Conservation (phyloP, 2,329 filamentous ascomycete genomes). For the Biscogniauxia sp. region DNA sequence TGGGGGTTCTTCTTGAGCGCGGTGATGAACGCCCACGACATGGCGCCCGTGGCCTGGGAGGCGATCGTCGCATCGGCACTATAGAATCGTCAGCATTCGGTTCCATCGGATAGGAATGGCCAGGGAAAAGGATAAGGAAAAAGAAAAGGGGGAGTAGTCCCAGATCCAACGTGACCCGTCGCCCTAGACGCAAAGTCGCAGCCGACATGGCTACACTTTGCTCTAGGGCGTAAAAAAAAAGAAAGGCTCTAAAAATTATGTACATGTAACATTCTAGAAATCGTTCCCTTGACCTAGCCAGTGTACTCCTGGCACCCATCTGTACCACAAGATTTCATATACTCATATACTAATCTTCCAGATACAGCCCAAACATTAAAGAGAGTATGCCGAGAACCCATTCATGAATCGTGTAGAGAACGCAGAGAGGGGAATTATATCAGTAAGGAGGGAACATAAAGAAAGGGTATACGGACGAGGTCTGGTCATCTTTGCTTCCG, state of each 20-base stretch:
- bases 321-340: not conserved
- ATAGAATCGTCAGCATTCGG: constrained; percentile 20
- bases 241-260: constrained; percentile 20
- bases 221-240: constrained; percentile 40
- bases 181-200: constrained; percentile 44
- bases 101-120: not conserved
- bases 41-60: constrained; percentile 89
- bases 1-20: constrained; percentile 89
- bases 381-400: not conserved
- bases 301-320: not conserved
- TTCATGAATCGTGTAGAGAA: constrained; percentile 7
- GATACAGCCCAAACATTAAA: constrained; percentile 2
- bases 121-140: not conserved
- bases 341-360: constrained; percentile 1
- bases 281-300: constrained; percentile 4
- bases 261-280: constrained; percentile 18
- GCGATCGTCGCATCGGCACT: constrained; percentile 89
- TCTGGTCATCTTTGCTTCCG: constrained; percentile 93
- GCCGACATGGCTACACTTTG: constrained; percentile 34
- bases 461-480: constrained; percentile 61
- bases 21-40: constrained; percentile 96
- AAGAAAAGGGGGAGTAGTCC: not conserved
- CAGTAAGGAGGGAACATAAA: constrained; percentile 13
- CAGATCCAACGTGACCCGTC: constrained; percentile 44
- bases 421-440: not conserved